phyloP scores from a whole-genome alignment of 2,329 filamentous ascomycete species.

The Botrytis squamosa region DNA sequence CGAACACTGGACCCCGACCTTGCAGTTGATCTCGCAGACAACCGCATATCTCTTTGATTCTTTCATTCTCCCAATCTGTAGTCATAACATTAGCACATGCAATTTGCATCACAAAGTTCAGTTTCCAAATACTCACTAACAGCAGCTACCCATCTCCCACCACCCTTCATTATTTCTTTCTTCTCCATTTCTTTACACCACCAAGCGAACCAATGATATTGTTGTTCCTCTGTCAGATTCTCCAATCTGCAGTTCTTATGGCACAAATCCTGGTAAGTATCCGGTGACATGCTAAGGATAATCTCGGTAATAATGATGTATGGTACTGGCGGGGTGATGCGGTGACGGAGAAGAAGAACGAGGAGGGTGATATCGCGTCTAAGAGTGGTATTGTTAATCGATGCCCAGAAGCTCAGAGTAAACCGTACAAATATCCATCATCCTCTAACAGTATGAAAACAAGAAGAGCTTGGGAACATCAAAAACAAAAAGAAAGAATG shows the following conservation, averaged over 20 bases:
- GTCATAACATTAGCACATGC: neutral
- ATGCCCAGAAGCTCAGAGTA: neutral
- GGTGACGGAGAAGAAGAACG: slow-evolving; percentile 27
- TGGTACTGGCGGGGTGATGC: slow-evolving; percentile 26
- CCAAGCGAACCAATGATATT: slow-evolving; percentile 3
- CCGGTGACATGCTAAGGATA: slow-evolving; percentile 14
- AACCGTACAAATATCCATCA: neutral
- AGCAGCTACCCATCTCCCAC: slow-evolving; percentile 19
- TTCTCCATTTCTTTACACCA: slow-evolving; percentile 11
- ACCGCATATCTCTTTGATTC: neutral
- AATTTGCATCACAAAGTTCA: neutral
- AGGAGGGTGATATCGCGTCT: slow-evolving; percentile 26
- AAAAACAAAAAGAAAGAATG: neutral
- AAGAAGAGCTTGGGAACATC: neutral
- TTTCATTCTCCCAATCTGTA: slow-evolving; percentile 16
- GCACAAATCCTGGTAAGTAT: neutral
- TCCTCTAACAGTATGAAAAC: accelerated
- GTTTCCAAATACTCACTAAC: slow-evolving; percentile 11
- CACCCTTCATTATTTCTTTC: slow-evolving; percentile 13
- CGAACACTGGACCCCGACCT: neutral
- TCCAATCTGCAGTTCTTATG: neutral
- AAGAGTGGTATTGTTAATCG: neutral
- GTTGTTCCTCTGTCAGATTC: slow-evolving; percentile 1
- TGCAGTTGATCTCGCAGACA: neutral
- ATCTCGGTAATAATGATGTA: slow-evolving; percentile 25